These are phyloP conservation scores for Naganishia vaughanmartiniae DNA, from an alignment of 768 basidiomycete species.

Conservation along the genomic window DNA sequence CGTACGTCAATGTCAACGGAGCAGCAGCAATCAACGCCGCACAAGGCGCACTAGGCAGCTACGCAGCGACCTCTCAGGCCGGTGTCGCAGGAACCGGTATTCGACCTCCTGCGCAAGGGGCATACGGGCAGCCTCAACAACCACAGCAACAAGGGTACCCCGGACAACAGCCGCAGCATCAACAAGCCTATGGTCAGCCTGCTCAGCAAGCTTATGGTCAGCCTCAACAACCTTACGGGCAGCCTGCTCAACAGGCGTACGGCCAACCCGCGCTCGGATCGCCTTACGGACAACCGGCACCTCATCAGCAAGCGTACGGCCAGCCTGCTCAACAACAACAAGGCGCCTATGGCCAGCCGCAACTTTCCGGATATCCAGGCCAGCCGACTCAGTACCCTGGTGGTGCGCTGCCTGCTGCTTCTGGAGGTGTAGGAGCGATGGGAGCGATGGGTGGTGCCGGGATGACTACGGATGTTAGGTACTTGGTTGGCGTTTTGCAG, in stretches of 20 bases:
- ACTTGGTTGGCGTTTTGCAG: slow-evolving; percentile 38
- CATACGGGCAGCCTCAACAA: slow-evolving; percentile 22
- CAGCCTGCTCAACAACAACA: slow-evolving; percentile 33
- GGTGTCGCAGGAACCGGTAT: not conserved
- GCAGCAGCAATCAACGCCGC: slow-evolving; percentile 11
- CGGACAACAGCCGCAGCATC: slow-evolving; percentile 31
- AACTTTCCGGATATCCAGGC: slow-evolving; percentile 25
- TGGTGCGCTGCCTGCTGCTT: not conserved
- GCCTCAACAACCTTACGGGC: not conserved
- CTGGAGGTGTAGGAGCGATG: slow-evolving; percentile 21
- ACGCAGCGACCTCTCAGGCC: not conserved
- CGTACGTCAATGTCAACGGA: not conserved
- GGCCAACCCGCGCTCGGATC: not conserved
- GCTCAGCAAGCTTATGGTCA: slow-evolving; percentile 8
- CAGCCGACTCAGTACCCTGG: slow-evolving; percentile 32
- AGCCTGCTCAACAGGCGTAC: not conserved
- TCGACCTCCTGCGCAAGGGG: not conserved
- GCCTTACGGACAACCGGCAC: slow-evolving; percentile 27
- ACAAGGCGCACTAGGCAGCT: slow-evolving; percentile 5
- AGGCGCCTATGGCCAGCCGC: slow-evolving; percentile 33
- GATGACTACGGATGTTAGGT: slow-evolving; percentile 34
- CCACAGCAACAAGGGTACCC: slow-evolving; percentile 37
- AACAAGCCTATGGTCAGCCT: slow-evolving; percentile 35
- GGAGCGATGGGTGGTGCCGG: slow-evolving; percentile 32
- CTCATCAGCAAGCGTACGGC: slow-evolving; percentile 32